Conservation (phyloP, 225 moss, liverwort and hornwort genomes). For the Ulota crispa region DNA sequence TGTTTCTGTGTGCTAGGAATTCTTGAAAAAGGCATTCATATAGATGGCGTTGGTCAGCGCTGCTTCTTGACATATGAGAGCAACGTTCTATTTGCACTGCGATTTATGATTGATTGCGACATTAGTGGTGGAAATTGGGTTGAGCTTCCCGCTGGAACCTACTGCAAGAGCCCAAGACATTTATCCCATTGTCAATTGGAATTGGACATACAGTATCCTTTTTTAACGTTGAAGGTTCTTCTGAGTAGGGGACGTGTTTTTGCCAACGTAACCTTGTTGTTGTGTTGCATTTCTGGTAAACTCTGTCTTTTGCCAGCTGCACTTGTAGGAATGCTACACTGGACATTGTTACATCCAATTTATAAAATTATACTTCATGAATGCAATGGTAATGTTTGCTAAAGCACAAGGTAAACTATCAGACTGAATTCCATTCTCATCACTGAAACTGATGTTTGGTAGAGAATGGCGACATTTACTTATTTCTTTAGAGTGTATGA, state of each 20-base stretch:
- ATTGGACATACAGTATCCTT: conserved; percentile 84
- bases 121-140: conserved; percentile 98
- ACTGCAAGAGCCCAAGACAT: conserved; percentile 55
- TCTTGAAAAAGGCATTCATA: conserved; percentile 81
- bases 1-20: conserved; percentile 62
- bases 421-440: not conserved
- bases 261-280: not conserved
- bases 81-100: conserved; percentile 94
- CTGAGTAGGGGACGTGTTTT: not conserved
- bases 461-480: not conserved
- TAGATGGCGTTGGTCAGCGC: conserved; percentile 78
- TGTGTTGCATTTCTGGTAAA: conserved; percentile 8
- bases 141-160: conserved; percentile 72
- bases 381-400: not conserved
- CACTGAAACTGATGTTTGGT: not conserved
- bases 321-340: not conserved
- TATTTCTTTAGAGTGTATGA: conserved; percentile 1
- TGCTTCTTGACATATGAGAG: conserved; percentile 94
- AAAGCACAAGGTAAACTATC: not conserved
- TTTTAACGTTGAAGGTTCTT: not conserved
- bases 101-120: conserved; percentile 97
- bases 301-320: not conserved
- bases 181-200: conserved; percentile 90
- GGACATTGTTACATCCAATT: conserved; percentile 5
- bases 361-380: not conserved